These are phyloP conservation scores for Chaetomium sp. DNA, from an alignment of 2,329 filamentous ascomycete genomes.

Conservation along the genomic window DNA sequence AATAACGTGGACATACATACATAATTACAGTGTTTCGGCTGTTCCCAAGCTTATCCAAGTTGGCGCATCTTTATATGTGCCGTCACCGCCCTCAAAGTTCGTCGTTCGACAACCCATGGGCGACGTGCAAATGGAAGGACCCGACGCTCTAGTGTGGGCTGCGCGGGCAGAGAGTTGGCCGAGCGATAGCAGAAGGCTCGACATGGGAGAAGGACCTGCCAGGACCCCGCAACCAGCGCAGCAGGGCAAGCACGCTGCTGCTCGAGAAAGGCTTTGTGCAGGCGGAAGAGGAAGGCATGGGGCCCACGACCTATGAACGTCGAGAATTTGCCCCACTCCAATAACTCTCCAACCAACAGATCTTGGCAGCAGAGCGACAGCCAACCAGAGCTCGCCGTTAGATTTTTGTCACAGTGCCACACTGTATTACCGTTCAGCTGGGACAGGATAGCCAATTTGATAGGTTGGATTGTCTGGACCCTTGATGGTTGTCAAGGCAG, in stretches of 20 bases:
- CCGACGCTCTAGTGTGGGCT: neutral
- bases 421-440: conserved; percentile 7
- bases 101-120: neutral
- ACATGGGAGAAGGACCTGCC: neutral
- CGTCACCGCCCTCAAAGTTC: neutral
- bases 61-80: neutral
- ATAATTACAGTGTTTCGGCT: neutral
- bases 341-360: conserved; percentile 12
- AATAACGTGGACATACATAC: neutral
- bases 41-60: neutral
- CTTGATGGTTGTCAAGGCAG: neutral
- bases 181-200: neutral
- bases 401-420: neutral
- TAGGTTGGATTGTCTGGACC: neutral
- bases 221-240: neutral
- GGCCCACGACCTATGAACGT: neutral
- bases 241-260: neutral
- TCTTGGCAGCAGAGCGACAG: conserved; percentile 2
- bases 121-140: neutral
- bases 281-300: neutral
- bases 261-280: conserved; percentile 13
- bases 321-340: neutral
- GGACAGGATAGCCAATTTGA: neutral
- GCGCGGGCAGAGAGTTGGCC: neutral
- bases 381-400: neutral